Percentiles rank a stretch among this genome's conserved stretches.
phyloP scores from a whole-genome alignment of 2,329 filamentous ascomycete genomes.

The Berkeleyomyces basicola region DNA sequence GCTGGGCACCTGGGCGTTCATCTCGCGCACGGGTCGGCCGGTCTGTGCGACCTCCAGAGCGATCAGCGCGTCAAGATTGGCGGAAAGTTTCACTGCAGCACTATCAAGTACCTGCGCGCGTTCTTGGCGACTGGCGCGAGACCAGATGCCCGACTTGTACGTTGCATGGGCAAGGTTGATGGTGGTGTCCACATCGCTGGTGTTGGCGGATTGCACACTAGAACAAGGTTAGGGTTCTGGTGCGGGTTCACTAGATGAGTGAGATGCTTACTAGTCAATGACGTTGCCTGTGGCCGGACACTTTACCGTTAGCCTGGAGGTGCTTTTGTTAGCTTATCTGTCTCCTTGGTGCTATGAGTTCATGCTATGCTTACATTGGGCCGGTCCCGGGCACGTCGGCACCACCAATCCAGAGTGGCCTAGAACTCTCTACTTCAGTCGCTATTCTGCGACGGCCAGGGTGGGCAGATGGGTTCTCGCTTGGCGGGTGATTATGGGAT shows the following conservation, averaged over 20 bases:
- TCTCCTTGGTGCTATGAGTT: background rate
- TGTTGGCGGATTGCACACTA: constrained; percentile 21
- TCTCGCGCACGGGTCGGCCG: constrained; percentile 24
- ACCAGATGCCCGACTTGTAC: constrained; percentile 26
- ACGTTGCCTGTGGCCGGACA: constrained; percentile 36
- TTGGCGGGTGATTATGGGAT: background rate
- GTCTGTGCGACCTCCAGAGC: constrained; percentile 29
- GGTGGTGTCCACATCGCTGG: constrained; percentile 30
- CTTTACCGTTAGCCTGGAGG: constrained; percentile 32
- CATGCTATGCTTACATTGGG: constrained; percentile 27
- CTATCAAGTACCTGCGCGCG: constrained; percentile 28
- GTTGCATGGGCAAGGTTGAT: constrained; percentile 32
- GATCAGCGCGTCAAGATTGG: constrained; percentile 26
- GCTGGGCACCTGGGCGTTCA: constrained; percentile 23
- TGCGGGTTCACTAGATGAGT: background rate
- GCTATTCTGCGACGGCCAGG: background rate
- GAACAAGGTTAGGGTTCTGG: background rate
- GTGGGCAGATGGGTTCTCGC: background rate
- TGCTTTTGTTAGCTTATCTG: background rate
- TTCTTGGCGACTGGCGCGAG: constrained; percentile 23
- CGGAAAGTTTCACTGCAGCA: constrained; percentile 27
- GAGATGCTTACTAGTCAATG: constrained; percentile 30
- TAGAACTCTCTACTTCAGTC: background rate
- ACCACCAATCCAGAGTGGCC: constrained; percentile 18
- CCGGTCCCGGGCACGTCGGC: constrained; percentile 22